These are phyloP conservation scores for Brassica rapa DNA, from an alignment of 345 rosid species.

Conservation along the genomic window DNA sequence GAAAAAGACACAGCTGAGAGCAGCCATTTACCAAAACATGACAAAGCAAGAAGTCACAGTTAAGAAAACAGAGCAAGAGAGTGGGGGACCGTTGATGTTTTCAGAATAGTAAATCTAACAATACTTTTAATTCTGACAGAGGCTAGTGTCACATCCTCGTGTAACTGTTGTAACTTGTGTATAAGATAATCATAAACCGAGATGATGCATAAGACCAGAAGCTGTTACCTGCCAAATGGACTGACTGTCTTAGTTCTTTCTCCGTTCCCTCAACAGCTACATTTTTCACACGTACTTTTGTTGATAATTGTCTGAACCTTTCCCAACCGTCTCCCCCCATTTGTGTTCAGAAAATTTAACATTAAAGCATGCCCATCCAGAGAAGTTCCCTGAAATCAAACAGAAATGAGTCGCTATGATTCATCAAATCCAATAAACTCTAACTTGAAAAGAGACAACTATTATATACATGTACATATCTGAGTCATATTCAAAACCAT, in stretches of 20 bases:
- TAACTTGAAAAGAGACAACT: background rate
- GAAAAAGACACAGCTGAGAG: conserved; percentile 14
- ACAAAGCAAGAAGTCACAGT: conserved; percentile 14
- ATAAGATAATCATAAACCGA: background rate
- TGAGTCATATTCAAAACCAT: background rate
- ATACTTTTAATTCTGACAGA: background rate
- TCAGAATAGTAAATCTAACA: background rate
- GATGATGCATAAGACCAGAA: background rate
- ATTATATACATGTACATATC: background rate
- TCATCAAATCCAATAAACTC: background rate
- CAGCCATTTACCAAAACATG: conserved; percentile 13
- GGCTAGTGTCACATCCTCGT: background rate
- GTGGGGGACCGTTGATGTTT: background rate
- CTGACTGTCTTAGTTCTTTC: background rate
- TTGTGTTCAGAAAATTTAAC: too few species aligned
- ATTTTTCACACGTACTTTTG: background rate
- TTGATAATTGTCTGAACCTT: background rate
- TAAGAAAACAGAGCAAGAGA: background rate
- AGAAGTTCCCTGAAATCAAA: background rate
- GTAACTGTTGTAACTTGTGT: too few species aligned
- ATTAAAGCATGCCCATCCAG: background rate
- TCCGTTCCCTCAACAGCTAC: background rate
- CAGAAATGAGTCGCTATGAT: background rate
- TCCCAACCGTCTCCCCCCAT: background rate
- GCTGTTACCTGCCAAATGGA: background rate